Evolutionary conservation across 371 early-diverging fungal genomes (phyloP), one percentile per base, ranked within the genome.

Genomic region (Mucor piriformis): DNA sequence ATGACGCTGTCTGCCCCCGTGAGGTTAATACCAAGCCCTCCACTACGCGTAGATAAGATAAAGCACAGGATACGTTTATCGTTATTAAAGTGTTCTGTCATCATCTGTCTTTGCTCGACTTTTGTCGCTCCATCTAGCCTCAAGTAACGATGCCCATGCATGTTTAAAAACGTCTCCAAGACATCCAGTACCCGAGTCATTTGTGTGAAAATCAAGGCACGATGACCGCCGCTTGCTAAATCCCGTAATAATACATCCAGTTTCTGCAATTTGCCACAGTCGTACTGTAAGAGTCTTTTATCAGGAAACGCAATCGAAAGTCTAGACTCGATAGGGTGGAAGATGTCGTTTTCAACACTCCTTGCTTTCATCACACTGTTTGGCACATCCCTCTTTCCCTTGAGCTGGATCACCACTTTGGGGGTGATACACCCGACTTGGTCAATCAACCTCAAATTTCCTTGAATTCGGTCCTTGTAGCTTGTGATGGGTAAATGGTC

Each of bases 131-230:
- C 97, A 78, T 95, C 95, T 37, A 95, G 70, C 18, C 95, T 92
- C 67, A 89, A 76, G 65, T 95, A 97, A 13, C 90, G 86, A 72
- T 91, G 88, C 0, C 90, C 92, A 57, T 93, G 91, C 59, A 90
- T 89, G 46, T 90, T 88, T 58, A 97, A 74, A 82, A 95, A 99
- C 61, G 95, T 95, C 68, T 95, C 97, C 60, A 99, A 82, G 27
- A 99, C 91, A 69, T 97, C 95, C 80, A 99, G 83, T 37, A 98
- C 91, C 37, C 88, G 84, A 7, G 99, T 98, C 99, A 99, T 99
- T 74, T 99, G 99, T 52, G 97, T 97, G 64, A 98, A 98, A 53
- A 98, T 89, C 59, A 98, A 73, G 0, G 92, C 95, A 34, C 95
- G 89, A 64, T 95, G 95, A 3, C 94, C 84, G 46, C 84, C 85